A percentile compares a stretch with the other conserved stretches of the same genome.
Conservation (phyloP, 2,329 filamentous ascomycete genomes). For the Penicillium psychrosexuale region DNA sequence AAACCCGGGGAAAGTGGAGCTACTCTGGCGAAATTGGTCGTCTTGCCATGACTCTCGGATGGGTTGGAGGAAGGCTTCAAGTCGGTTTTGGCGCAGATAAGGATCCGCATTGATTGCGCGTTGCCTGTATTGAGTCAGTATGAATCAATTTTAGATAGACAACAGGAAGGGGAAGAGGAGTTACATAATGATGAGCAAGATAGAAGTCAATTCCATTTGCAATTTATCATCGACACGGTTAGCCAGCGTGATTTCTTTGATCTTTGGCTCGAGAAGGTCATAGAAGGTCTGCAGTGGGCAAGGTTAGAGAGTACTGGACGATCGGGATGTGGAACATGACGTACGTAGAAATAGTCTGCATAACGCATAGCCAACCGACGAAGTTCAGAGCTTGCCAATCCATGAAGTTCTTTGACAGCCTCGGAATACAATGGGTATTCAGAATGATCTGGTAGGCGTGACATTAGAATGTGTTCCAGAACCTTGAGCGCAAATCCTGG, state of each 20-base stretch:
- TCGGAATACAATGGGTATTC: constrained; percentile 75
- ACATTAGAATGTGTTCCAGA: constrained; percentile 84
- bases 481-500: constrained; percentile 82
- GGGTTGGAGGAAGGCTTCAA: constrained; percentile 76
- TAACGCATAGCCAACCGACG: constrained; percentile 86
- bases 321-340: constrained; percentile 18
- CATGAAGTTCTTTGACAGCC: constrained; percentile 83
- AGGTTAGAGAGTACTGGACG: constrained; percentile 14
- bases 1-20: constrained; percentile 75
- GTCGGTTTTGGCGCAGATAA: constrained; percentile 65
- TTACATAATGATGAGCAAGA: constrained; percentile 87
- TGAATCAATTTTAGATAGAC: not conserved
- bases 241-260: constrained; percentile 71
- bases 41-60: constrained; percentile 78
- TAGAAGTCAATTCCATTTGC: constrained; percentile 80
- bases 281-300: constrained; percentile 65
- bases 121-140: constrained; percentile 55
- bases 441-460: constrained; percentile 69
- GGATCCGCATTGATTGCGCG: constrained; percentile 73
- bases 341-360: constrained; percentile 79
- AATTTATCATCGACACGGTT: constrained; percentile 76
- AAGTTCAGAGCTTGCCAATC: constrained; percentile 79
- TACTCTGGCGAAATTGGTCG: constrained; percentile 62
- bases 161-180: not conserved
- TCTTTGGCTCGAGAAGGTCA: constrained; percentile 76